phyloP scores from a whole-genome alignment of 2,329 filamentous ascomycete genomes.

The Geosmithia putterillii region DNA sequence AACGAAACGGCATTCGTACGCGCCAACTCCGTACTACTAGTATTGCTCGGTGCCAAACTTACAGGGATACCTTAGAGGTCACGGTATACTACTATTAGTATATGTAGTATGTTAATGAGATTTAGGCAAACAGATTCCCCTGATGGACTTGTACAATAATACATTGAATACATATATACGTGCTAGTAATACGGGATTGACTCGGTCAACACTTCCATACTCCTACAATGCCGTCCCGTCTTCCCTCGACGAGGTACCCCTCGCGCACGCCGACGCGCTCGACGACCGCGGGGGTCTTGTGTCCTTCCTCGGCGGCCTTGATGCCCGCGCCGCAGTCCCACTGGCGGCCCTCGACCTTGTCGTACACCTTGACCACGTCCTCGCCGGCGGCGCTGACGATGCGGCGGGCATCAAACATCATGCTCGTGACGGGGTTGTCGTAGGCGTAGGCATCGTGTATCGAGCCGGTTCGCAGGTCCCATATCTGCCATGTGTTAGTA shows the following conservation, averaged over 20 bases:
- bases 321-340: constrained; percentile 92
- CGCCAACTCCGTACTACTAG: no score
- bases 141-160: no score
- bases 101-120: no score
- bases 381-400: constrained; percentile 88
- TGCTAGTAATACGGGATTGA: no score
- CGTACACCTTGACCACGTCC: constrained; percentile 93
- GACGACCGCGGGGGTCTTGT: constrained; percentile 54
- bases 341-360: constrained; percentile 89
- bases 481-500: constrained; percentile 54
- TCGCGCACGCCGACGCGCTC: constrained; percentile 86
- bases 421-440: constrained; percentile 79
- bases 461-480: constrained; percentile 92
- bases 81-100: no score
- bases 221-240: constrained; percentile 76
- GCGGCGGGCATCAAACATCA: constrained; percentile 90
- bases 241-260: constrained; percentile 84
- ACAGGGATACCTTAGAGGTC: no score
- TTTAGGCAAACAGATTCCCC: no score
- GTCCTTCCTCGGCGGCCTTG: constrained; percentile 48
- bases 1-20: no score
- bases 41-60: no score
- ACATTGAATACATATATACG: not conserved
- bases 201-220: constrained; percentile 79
- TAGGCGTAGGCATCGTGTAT: constrained; percentile 96